Percentiles rank a stretch among this genome's conserved stretches.
Conservation (phyloP, 208 protist genomes). For the Angomonas ambiguus region DNA sequence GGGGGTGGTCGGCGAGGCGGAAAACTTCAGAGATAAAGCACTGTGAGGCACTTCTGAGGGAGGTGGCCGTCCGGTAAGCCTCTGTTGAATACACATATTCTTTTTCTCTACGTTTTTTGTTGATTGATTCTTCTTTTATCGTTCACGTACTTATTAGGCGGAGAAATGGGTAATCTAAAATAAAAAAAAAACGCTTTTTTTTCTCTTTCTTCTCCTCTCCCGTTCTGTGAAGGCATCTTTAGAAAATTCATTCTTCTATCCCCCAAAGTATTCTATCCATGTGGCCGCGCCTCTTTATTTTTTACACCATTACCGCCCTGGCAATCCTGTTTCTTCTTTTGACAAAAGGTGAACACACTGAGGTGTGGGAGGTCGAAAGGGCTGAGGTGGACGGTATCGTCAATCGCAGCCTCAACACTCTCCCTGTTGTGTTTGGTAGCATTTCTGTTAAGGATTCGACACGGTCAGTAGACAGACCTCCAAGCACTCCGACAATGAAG, state of each 20-base stretch:
- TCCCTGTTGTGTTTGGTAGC: not conserved
- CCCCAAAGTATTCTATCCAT: not conserved
- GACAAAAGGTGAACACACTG: not conserved
- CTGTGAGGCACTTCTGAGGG: conserved; percentile 26
- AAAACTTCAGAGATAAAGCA: conserved; percentile 32
- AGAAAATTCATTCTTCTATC: too few relatives aligned
- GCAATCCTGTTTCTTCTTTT: not conserved
- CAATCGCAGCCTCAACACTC: not conserved
- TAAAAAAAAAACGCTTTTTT: not conserved
- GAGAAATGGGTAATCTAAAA: too few relatives aligned
- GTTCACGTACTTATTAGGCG: too few relatives aligned
- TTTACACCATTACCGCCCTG: not conserved
- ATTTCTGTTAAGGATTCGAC: not conserved
- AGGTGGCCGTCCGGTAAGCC: conserved; percentile 9
- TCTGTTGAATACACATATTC: not conserved
- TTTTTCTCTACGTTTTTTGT: not conserved
- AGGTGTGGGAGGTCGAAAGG: not conserved
- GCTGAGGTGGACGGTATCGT: too few relatives aligned
- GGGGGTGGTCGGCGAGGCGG: conserved; percentile 32
- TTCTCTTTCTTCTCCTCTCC: not conserved
- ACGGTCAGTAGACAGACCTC: not conserved
- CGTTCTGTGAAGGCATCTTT: too few relatives aligned
- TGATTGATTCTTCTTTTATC: not conserved
- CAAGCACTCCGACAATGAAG: too few relatives aligned
- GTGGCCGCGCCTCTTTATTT: not conserved